phyloP scores from a whole-genome alignment of 352 stramenopile genomes.

The Globisporangium nodosum region DNA sequence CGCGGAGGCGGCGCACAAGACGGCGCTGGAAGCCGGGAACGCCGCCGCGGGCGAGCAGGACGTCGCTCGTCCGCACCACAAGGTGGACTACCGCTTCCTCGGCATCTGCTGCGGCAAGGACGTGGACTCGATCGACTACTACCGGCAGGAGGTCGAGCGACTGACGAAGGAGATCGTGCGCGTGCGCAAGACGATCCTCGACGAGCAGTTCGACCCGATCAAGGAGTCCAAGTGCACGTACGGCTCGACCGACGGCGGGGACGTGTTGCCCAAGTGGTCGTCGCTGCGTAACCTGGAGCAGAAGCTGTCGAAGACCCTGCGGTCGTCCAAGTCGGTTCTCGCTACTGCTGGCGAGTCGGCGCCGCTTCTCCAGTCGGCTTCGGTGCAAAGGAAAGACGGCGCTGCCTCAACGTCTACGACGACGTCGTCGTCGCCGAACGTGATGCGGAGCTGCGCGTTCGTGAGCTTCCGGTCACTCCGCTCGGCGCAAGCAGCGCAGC shows the following conservation, averaged over 20 bases:
- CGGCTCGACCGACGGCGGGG: constrained; percentile 10
- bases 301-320: constrained; percentile 8
- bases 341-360: not conserved
- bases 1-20: constrained; percentile 14
- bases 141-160: constrained; percentile 36
- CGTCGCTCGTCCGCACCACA: constrained; percentile 29
- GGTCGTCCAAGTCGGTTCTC: constrained; percentile 2
- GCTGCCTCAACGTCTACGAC: constrained; percentile 8
- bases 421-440: constrained; percentile 20
- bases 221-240: constrained; percentile 22
- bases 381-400: constrained; percentile 15
- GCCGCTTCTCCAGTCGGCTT: constrained; percentile 7
- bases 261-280: constrained; percentile 6
- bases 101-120: constrained; percentile 38
- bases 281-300: constrained; percentile 11
- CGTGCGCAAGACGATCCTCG: constrained; percentile 41
- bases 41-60: constrained; percentile 8
- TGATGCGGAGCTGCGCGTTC: constrained; percentile 69
- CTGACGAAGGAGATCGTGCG: constrained; percentile 45
- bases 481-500: constrained; percentile 58
- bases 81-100: constrained; percentile 34
- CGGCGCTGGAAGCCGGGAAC: constrained; percentile 14
- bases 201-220: constrained; percentile 32
- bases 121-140: constrained; percentile 63
- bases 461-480: constrained; percentile 66